Base-by-base conservation (phyloP, 768 basidiomycete species). In the Gautieria morchelliformis region DNA sequence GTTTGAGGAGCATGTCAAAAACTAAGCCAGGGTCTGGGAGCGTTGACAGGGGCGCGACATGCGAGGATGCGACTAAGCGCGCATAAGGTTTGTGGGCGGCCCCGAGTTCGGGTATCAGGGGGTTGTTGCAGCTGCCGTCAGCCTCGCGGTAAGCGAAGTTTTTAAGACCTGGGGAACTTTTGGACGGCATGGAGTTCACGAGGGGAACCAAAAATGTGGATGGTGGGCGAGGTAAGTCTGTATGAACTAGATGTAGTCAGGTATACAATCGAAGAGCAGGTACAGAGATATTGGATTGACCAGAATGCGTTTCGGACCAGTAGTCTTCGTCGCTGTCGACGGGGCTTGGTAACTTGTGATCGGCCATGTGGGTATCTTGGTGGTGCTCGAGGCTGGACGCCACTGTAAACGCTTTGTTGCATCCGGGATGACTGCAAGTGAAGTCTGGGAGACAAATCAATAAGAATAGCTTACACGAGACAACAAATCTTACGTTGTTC, bases 181-280 rank as follows among this genome's bases (percentile, higher is more conserved):
- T 27, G 35, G 22, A 41, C 30, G 14, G 27, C 11, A 12, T 22
- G 32, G 15, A 87, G 83, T 22, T 82, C 78, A 49, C 83, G 81
- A 8, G 37, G 24, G 61, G 27, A 62, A 68, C 63, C 40, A 86
- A 69, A 64, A 81, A 87, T 10, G 72, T 73, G 50, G 68, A 69
- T 10, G 86, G 82, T 6, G 89, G 88, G 60, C 88, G 88, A 3
- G 87, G 87, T 35, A 92, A 78, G 67, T 89, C 89, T 59, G 84
- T 82, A 74, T 84, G 89, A 42, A 89, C 85, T 86, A 67, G 45
- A 59, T 33, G 20, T 48, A 60, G 32, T 44, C 42, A 58, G 51
- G 59, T 37, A 37, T 27, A 27, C 27, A 27, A 27, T 2, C 27
- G 5, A 27, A 27, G 3, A 5, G 3, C 5, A 27, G 27, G 27